Conservation (phyloP, 225 moss, liverwort and hornwort species). For the Sphagnum tenellum region DNA sequence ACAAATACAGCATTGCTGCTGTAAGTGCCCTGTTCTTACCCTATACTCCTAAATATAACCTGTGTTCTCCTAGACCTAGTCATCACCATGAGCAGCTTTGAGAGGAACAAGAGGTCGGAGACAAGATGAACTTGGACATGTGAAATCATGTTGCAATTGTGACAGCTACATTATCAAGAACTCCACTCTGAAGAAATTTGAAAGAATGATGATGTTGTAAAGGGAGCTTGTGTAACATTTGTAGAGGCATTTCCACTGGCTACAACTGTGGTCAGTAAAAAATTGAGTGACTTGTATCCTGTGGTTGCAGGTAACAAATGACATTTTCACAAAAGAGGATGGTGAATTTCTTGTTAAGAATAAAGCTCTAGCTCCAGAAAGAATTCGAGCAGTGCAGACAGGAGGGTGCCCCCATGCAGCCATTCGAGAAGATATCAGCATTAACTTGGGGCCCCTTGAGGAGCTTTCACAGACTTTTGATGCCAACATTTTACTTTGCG, state of each 20-base stretch:
- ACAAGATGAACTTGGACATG: too few relatives aligned
- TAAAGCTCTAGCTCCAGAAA: slow-evolving; percentile 82
- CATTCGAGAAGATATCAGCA: slow-evolving; percentile 94
- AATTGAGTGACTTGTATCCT: too few relatives aligned
- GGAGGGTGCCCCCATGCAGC: slow-evolving; percentile 99
- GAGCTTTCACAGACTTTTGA: slow-evolving; percentile 72
- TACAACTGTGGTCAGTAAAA: too few relatives aligned
- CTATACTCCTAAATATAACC: too few relatives aligned
- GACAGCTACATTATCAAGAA: neutral
- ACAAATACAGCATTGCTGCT: slow-evolving; percentile 95
- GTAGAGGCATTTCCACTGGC: neutral
- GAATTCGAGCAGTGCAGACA: slow-evolving; percentile 91
- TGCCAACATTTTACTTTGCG: slow-evolving; percentile 77
- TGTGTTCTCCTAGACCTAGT: too few relatives aligned
- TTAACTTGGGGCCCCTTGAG: slow-evolving; percentile 93
- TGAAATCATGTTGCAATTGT: neutral
- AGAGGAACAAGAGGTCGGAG: too few relatives aligned
- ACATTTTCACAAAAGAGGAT: slow-evolving; percentile 97
- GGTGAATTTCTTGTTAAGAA: slow-evolving; percentile 88
- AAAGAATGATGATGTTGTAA: slow-evolving; percentile 3
- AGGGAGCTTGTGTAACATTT: neutral
- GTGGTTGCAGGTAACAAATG: slow-evolving; percentile 69
- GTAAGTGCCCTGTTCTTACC: slow-evolving; percentile 22
- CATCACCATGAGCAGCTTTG: too few relatives aligned
- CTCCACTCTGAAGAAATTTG: neutral